A percentile compares a stretch with the other conserved stretches of the same genome.
Conservation (phyloP, 2,329 filamentous ascomycete genomes). For the Neonectria hederae region DNA sequence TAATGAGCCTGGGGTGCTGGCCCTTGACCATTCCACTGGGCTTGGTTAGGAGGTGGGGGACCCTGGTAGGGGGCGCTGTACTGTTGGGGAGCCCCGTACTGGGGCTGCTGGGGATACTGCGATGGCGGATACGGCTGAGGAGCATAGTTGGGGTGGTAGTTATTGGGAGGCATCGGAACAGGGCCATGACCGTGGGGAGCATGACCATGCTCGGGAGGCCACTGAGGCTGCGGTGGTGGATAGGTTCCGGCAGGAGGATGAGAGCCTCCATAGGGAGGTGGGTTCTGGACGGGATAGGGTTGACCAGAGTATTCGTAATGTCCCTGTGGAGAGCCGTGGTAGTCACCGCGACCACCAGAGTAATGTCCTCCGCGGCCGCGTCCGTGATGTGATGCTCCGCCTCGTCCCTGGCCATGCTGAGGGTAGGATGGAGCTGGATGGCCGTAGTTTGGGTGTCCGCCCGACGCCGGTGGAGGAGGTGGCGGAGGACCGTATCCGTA, state of each 20-base stretch:
- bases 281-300: slow-evolving; percentile 46
- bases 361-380: slow-evolving; percentile 54
- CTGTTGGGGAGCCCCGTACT: slow-evolving; percentile 53
- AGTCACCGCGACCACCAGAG: slow-evolving; percentile 51
- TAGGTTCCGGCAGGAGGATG: slow-evolving; percentile 52
- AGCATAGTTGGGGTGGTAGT: slow-evolving; percentile 69
- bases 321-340: slow-evolving; percentile 49
- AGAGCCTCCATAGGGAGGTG: slow-evolving; percentile 44
- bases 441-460: slow-evolving; percentile 50
- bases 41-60: slow-evolving; percentile 47
- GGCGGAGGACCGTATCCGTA: slow-evolving; percentile 66
- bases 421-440: slow-evolving; percentile 52
- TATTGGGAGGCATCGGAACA: slow-evolving; percentile 60
- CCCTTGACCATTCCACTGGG: slow-evolving; percentile 48
- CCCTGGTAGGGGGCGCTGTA: slow-evolving; percentile 50
- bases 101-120: slow-evolving; percentile 56
- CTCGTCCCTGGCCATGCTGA: slow-evolving; percentile 49
- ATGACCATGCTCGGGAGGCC: slow-evolving; percentile 52
- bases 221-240: slow-evolving; percentile 52
- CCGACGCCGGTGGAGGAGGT: slow-evolving; percentile 55
- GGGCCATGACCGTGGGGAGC: slow-evolving; percentile 57
- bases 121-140: slow-evolving; percentile 60
- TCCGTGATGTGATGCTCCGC: slow-evolving; percentile 50
- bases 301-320: slow-evolving; percentile 57
- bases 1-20: slow-evolving; percentile 51